Evolutionary conservation across 257 asterid genomes (phyloP).

Genomic region (Rehmannia glutinosa): DNA sequence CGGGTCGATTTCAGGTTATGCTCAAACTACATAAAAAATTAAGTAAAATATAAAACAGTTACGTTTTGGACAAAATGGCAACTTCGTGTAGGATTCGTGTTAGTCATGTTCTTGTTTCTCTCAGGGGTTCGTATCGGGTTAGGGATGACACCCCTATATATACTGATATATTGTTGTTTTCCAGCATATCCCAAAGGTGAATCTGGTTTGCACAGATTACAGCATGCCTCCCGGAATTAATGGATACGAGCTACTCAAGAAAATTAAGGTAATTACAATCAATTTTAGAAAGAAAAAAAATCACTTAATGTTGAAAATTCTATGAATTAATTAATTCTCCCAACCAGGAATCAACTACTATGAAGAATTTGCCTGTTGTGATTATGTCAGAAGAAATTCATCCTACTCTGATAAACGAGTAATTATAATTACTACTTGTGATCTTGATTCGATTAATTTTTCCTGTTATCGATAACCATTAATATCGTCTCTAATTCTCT

Average conservation of each 20-base stretch:
- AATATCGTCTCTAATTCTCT: not conserved
- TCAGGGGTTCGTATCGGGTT: too few relatives aligned
- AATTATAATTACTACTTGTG: too few relatives aligned
- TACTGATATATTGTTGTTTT: not conserved
- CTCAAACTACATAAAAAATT: too few relatives aligned
- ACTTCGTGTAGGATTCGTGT: too few relatives aligned
- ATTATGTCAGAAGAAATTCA: slow-evolving; percentile 26
- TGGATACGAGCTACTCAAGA: slow-evolving; percentile 42
- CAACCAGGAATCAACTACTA: slow-evolving; percentile 25
- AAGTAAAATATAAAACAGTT: too few relatives aligned
- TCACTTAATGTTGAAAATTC: not conserved
- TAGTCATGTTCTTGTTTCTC: not conserved
- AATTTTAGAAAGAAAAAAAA: not conserved
- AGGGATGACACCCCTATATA: too few relatives aligned
- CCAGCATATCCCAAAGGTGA: slow-evolving; percentile 24
- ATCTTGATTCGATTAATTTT: too few relatives aligned
- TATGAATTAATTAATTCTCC: not conserved
- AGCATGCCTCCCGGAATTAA: slow-evolving; percentile 43
- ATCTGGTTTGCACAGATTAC: slow-evolving; percentile 34
- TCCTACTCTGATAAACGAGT: slow-evolving; percentile 25
- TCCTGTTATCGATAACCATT: not conserved
- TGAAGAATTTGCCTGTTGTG: slow-evolving; percentile 28
- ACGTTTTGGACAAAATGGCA: too few relatives aligned
- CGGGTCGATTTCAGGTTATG: too few relatives aligned
- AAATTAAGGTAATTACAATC: slow-evolving; percentile 30